Conservation (phyloP, 495 filamentous ascomycete species). For the Jackrogersella minutella region DNA sequence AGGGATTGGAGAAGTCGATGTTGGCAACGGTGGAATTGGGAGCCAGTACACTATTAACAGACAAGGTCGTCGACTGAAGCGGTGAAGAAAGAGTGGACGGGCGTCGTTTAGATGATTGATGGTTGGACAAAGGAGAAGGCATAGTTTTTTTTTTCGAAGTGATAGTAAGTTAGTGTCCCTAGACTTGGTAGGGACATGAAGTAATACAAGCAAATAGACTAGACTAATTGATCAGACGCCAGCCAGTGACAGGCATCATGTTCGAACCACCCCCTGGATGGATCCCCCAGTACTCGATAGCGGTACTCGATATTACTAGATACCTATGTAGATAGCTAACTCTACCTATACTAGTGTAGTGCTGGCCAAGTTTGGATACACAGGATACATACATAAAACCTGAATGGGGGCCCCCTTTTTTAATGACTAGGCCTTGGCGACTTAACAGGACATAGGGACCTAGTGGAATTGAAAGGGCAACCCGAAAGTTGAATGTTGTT, state of each 20-base stretch:
- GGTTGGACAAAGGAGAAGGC: constrained; percentile 42
- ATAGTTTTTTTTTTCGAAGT: constrained; percentile 26
- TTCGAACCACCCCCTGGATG: constrained; percentile 5
- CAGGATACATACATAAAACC: constrained; percentile 1
- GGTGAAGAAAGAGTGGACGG: constrained; percentile 26
- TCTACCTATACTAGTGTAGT: background rate
- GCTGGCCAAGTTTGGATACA: background rate
- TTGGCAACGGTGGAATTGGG: constrained; percentile 35
- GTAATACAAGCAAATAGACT: constrained; percentile 9
- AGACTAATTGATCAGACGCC: background rate
- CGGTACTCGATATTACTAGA: no score
- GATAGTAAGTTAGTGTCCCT: constrained; percentile 16
- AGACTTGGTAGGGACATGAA: background rate
- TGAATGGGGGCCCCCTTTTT: constrained; percentile 3
- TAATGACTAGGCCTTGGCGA: constrained; percentile 19
- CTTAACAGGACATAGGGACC: no score
- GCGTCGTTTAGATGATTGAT: constrained; percentile 26
- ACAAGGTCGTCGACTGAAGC: constrained; percentile 22
- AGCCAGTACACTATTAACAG: constrained; percentile 36
- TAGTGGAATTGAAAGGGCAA: no score
- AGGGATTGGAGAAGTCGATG: constrained; percentile 40
- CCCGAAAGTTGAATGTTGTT: no score
- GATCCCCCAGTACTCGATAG: no score
- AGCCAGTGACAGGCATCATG: constrained; percentile 3
- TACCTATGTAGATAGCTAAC: background rate